Conservation (phyloP, 164 flowering plant genomes). For the Vitis rupestris region DNA sequence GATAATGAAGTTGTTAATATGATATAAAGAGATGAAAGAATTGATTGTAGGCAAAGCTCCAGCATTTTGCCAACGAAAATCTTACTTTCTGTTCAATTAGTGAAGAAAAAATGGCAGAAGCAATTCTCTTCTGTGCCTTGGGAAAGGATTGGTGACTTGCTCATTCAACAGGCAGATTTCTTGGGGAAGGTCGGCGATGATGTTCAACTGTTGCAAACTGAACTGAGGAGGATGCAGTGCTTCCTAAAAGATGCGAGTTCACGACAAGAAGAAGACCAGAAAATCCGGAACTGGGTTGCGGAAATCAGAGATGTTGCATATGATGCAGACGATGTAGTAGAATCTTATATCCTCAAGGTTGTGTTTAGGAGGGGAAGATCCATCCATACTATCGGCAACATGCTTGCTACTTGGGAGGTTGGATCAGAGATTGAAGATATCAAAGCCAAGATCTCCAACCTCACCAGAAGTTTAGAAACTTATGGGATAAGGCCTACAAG, state of each 20-base stretch:
- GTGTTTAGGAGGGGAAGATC: background rate
- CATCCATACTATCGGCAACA: background rate
- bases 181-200: background rate
- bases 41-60: too few species aligned
- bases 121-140: background rate
- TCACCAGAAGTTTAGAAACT: slow-evolving; percentile 1
- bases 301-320: slow-evolving; percentile 31
- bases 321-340: slow-evolving; percentile 34
- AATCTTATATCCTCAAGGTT: slow-evolving; percentile 13
- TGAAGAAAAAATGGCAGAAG: slow-evolving; percentile 12
- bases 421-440: slow-evolving; percentile 12
- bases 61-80: too few species aligned
- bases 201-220: slow-evolving; percentile 10
- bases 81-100: too few species aligned
- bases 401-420: slow-evolving; percentile 8
- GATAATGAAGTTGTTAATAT: too few species aligned
- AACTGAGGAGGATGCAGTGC: slow-evolving; percentile 18
- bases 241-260: slow-evolving; percentile 31
- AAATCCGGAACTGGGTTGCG: slow-evolving; percentile 22
- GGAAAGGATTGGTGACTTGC: slow-evolving; percentile 7
- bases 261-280: slow-evolving; percentile 11
- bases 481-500: slow-evolving; percentile 12
- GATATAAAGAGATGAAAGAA: too few species aligned
- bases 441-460: slow-evolving; percentile 4
- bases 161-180: slow-evolving; percentile 10